Evolutionary conservation across 208 protist species (phyloP).

Genomic region (Porcisia hertigi): DNA sequence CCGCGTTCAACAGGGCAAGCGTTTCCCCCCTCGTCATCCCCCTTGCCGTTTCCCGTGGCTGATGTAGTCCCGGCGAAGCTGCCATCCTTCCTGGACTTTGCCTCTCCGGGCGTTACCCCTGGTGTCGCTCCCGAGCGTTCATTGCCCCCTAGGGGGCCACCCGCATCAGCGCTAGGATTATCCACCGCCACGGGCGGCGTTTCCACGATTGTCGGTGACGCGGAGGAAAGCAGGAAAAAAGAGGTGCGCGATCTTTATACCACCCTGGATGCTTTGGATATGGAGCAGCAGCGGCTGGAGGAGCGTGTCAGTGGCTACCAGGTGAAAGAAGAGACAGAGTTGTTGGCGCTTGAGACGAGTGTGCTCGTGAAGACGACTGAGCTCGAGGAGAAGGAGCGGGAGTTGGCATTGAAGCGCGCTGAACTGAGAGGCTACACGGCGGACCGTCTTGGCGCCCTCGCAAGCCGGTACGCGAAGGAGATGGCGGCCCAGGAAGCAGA

Average conservation of each 20-base stretch:
- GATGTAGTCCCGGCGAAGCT: neutral
- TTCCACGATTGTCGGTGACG: neutral
- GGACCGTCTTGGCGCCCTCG: slow-evolving; percentile 33
- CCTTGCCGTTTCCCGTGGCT: neutral
- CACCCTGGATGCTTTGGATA: slow-evolving; percentile 49
- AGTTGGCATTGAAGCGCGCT: slow-evolving; percentile 25
- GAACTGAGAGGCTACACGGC: slow-evolving; percentile 32
- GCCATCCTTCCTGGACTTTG: slow-evolving; percentile 29
- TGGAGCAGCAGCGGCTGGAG: slow-evolving; percentile 44
- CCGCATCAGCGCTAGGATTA: neutral
- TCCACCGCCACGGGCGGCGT: neutral
- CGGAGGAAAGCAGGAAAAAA: slow-evolving; percentile 10
- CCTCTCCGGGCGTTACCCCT: neutral
- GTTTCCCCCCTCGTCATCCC: neutral
- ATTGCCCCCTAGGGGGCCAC: neutral
- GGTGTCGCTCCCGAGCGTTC: neutral
- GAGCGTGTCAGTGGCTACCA: slow-evolving; percentile 41
- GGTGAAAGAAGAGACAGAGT: slow-evolving; percentile 61
- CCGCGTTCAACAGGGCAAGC: neutral
- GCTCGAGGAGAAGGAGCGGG: slow-evolving; percentile 33
- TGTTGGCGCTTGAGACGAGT: slow-evolving; percentile 58
- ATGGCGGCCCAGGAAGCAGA: slow-evolving; percentile 32
- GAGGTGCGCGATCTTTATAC: slow-evolving; percentile 42
- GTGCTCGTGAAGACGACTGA: slow-evolving; percentile 53
- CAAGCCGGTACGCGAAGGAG: slow-evolving; percentile 29